A percentile compares a stretch with the other conserved stretches of the same genome.
Conservation (phyloP, 352 stramenopile species). For the Pythium graminicola region DNA sequence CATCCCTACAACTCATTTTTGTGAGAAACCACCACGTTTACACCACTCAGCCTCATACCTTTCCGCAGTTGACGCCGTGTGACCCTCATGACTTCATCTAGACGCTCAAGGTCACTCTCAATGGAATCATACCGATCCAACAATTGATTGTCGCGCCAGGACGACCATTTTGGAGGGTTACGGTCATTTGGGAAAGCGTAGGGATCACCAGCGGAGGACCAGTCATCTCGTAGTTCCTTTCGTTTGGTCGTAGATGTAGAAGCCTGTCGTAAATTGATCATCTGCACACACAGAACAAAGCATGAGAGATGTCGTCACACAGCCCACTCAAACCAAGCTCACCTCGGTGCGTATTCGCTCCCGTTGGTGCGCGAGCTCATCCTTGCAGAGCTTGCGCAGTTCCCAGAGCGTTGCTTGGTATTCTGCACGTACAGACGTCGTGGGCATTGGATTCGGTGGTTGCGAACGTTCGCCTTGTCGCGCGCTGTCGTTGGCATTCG, state of each 20-base stretch:
- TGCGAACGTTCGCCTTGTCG: too few relatives aligned
- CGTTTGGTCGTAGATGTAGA: not conserved
- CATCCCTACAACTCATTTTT: constrained; percentile 18
- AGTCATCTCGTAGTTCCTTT: too few relatives aligned
- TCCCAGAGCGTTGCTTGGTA: constrained; percentile 53
- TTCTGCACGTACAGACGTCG: constrained; percentile 4
- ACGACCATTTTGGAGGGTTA: not conserved
- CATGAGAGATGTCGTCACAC: not conserved
- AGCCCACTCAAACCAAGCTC: not conserved
- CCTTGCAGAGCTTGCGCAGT: constrained; percentile 49
- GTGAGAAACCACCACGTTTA: too few relatives aligned
- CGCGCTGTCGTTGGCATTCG: too few relatives aligned
- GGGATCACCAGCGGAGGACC: too few relatives aligned
- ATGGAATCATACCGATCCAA: constrained; percentile 38
- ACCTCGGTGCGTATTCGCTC: constrained; percentile 32
- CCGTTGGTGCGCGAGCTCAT: constrained; percentile 47
- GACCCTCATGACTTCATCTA: constrained; percentile 45
- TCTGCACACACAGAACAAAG: constrained; percentile 7
- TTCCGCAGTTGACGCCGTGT: constrained; percentile 35
- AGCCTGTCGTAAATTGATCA: constrained; percentile 14
- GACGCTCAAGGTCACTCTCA: constrained; percentile 45
- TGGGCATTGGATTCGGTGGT: not conserved
- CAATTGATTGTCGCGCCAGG: constrained; percentile 12
- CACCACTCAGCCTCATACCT: too few relatives aligned
- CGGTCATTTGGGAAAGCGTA: not conserved